phyloP scores from a whole-genome alignment of 345 rosid species.

The Boechera stricta region DNA sequence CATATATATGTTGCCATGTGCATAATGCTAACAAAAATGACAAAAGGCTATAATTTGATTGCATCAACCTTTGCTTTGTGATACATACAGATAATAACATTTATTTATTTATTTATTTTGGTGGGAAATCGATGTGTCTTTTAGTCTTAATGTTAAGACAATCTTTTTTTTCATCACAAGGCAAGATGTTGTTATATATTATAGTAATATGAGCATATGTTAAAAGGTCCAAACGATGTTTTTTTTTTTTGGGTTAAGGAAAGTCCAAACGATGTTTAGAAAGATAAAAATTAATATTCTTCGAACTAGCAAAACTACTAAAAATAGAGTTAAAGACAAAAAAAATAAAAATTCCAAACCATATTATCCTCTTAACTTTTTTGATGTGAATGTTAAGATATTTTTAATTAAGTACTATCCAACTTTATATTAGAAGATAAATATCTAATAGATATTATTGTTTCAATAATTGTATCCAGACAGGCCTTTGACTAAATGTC shows the following conservation, averaged over 20 bases:
- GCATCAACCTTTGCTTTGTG: constrained; percentile 29
- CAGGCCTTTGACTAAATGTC: constrained; percentile 41
- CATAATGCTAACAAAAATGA: constrained; percentile 36
- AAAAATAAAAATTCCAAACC: not conserved
- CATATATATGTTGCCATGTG: constrained; percentile 45
- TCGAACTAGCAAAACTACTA: constrained; percentile 15
- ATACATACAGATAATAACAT: constrained; percentile 21
- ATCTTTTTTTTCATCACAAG: not conserved
- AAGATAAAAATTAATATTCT: not conserved
- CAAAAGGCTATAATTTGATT: constrained; percentile 29
- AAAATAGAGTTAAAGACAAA: not conserved
- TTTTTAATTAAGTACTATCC: constrained; percentile 29
- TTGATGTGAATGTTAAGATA: constrained; percentile 34
- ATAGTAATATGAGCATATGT: not conserved
- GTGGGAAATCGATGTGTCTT: not conserved
- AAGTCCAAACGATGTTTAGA: not conserved
- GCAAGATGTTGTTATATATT: constrained; percentile 7
- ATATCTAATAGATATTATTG: constrained; percentile 32
- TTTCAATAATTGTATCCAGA: constrained; percentile 36
- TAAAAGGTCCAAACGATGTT: constrained; percentile 8
- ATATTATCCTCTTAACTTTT: constrained; percentile 9
- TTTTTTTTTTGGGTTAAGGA: too few species aligned
- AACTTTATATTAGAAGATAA: constrained; percentile 30
- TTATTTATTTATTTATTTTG: not conserved
- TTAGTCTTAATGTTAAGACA: not conserved